Conservation (phyloP, 306 rosid genomes). For the Fagus sylvatica region DNA sequence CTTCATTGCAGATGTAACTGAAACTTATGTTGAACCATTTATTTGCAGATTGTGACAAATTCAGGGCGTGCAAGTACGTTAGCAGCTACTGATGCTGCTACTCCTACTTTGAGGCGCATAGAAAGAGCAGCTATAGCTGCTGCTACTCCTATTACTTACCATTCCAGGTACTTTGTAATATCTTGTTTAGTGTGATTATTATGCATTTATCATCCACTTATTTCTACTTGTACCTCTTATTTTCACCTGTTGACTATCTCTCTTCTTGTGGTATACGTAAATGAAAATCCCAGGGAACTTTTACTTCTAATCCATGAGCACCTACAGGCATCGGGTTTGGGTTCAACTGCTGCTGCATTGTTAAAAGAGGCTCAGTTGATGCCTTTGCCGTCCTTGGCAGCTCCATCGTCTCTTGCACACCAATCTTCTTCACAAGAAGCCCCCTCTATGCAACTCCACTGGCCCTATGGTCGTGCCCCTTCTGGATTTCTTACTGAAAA, state of each 20-base stretch:
- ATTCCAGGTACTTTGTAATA: constrained; percentile 63
- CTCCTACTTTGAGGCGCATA: constrained; percentile 97
- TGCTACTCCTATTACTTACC: constrained; percentile 98
- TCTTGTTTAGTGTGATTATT: constrained; percentile 3
- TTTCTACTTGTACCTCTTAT: constrained; percentile 5
- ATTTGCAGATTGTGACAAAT: constrained; percentile 87
- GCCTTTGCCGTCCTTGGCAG: constrained; percentile 75
- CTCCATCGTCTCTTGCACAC: constrained; percentile 69
- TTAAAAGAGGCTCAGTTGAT: constrained; percentile 95
- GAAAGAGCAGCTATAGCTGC: constrained; percentile 99
- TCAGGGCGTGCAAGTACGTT: constrained; percentile 96
- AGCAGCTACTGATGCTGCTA: constrained; percentile 98
- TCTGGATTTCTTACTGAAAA: constrained; percentile 72
- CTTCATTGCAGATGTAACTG: not conserved
- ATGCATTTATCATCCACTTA: not conserved
- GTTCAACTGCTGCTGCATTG: constrained; percentile 60
- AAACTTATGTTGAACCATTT: constrained; percentile 13
- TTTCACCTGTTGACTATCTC: constrained; percentile 21
- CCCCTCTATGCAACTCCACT: constrained; percentile 59
- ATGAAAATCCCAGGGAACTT: constrained; percentile 72
- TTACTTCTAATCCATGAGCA: constrained; percentile 91
- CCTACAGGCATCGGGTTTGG: constrained; percentile 91
- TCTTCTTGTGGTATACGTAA: constrained; percentile 16
- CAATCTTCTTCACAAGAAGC: constrained; percentile 72
- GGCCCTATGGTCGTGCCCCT: constrained; percentile 85